Evolutionary conservation across 345 rosid species (phyloP).

Genomic region (Brassica napus): DNA sequence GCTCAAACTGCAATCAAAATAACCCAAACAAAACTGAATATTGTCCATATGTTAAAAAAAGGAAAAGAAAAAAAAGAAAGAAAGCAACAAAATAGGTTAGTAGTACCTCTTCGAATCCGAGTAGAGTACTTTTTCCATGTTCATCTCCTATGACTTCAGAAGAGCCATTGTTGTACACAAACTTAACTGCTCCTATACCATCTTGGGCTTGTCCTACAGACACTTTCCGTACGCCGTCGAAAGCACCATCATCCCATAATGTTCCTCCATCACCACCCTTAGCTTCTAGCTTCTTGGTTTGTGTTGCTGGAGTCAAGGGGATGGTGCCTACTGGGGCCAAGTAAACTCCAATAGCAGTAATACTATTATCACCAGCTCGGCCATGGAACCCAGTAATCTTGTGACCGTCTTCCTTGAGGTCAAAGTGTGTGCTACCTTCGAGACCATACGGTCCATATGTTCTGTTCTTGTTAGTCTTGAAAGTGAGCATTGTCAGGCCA

Average conservation of each 20-base stretch:
- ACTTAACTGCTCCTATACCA: conserved; percentile 29
- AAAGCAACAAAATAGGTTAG: neutral
- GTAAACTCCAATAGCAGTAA: conserved; percentile 38
- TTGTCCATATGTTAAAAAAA: neutral
- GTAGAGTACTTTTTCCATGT: conserved; percentile 21
- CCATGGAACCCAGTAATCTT: conserved; percentile 40
- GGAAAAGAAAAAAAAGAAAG: neutral
- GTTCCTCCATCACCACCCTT: conserved; percentile 21
- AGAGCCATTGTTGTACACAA: conserved; percentile 23
- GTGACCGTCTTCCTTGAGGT: conserved; percentile 26
- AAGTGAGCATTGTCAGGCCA: conserved; percentile 24
- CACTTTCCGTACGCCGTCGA: conserved; percentile 21
- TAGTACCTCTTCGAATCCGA: conserved; percentile 30
- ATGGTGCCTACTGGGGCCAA: conserved; percentile 35
- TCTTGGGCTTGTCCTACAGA: conserved; percentile 16
- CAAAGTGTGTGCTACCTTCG: conserved; percentile 10
- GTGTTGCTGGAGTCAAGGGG: conserved; percentile 24
- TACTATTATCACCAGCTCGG: neutral
- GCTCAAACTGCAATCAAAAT: neutral
- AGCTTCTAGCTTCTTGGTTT: conserved; percentile 13
- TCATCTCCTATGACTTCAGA: conserved; percentile 10
- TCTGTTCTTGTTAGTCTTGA: conserved; percentile 24
- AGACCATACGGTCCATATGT: conserved; percentile 30
- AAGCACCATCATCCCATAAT: conserved; percentile 37
- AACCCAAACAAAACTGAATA: neutral